These are phyloP conservation scores for Grigorovia yakushimaensis DNA, from an alignment of 805 yeast species.

Conservation along the genomic window DNA sequence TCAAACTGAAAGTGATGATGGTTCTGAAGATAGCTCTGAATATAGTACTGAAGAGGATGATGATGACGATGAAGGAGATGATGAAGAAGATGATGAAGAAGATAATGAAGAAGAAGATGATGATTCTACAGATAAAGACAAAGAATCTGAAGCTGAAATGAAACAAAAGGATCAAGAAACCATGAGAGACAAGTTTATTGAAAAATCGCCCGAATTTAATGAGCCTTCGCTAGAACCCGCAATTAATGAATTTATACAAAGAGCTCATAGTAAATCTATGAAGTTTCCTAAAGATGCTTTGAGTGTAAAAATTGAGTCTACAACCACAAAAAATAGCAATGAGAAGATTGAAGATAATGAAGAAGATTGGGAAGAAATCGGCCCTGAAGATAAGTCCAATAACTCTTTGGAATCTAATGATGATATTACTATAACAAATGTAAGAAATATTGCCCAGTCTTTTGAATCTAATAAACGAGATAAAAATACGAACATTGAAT, in stretches of 20 bases:
- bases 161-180: neutral
- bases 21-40: too few relatives aligned
- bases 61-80: too few relatives aligned
- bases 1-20: too few relatives aligned
- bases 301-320: neutral
- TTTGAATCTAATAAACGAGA: neutral
- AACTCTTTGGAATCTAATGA: neutral
- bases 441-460: neutral
- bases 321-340: neutral
- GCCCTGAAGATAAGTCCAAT: conserved; percentile 1
- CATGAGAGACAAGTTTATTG: neutral
- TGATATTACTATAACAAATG: neutral
- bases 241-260: neutral
- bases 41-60: too few relatives aligned
- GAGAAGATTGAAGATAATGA: neutral
- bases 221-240: neutral
- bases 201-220: neutral
- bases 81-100: too few relatives aligned
- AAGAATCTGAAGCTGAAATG: neutral
- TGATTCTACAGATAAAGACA: neutral
- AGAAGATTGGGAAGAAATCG: conserved; percentile 3
- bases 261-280: neutral
- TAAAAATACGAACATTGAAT: neutral
- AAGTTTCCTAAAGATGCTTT: neutral
- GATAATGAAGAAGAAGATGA: neutral